Evolutionary conservation across 345 rosid species (phyloP).

Genomic region (Eucalyptus polyanthemos): DNA sequence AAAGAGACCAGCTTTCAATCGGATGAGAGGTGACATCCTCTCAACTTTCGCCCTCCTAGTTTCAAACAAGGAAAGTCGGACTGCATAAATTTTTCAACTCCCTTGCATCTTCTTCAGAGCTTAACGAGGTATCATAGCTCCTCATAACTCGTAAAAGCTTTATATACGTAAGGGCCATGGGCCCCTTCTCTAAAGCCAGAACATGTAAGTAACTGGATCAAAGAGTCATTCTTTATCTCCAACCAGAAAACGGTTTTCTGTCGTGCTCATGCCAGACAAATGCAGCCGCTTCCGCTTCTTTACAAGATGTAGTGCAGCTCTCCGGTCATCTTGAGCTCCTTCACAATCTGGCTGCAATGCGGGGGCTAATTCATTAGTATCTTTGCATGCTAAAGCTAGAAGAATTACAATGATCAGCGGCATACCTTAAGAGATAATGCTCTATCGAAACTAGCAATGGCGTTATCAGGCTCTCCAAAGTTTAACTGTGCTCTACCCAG

Average conservation of each 20-base stretch:
- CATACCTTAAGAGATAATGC: constrained; percentile 62
- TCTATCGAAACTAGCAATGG: constrained; percentile 57
- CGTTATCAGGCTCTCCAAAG: constrained; percentile 86
- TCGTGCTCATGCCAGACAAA: constrained; percentile 29
- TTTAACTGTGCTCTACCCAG: constrained; percentile 94
- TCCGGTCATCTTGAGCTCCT: constrained; percentile 56
- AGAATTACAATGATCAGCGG: not conserved
- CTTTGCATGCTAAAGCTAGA: not conserved
- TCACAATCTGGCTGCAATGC: constrained; percentile 33
- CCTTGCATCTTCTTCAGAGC: not conserved
- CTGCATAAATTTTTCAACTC: not conserved
- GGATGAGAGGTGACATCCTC: not conserved
- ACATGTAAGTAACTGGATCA: not conserved
- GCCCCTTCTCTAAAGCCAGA: not conserved
- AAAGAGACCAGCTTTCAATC: not conserved
- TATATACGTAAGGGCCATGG: not conserved
- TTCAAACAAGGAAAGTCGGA: not conserved
- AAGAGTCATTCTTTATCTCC: not conserved
- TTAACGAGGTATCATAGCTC: not conserved
- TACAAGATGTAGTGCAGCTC: constrained; percentile 39
- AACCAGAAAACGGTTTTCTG: constrained; percentile 34
- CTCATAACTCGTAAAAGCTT: not conserved
- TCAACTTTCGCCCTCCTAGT: not conserved
- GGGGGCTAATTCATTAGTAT: not conserved
- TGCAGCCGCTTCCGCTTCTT: constrained; percentile 73